Conservation (phyloP, 108 stramenopile genomes). For the Fistulifera pelliculosa region DNA sequence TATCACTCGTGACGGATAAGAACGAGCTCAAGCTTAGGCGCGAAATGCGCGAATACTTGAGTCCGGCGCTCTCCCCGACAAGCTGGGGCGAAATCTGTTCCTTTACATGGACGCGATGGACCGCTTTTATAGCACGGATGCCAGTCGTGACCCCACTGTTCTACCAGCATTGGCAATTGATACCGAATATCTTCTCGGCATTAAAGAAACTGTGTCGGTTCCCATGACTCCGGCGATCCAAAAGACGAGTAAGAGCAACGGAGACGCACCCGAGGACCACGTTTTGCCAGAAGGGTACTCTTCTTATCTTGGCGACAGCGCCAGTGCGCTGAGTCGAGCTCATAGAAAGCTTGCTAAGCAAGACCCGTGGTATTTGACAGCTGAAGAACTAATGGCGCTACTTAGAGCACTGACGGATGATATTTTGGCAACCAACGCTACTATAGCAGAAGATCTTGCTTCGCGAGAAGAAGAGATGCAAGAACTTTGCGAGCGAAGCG, state of each 20-base stretch:
- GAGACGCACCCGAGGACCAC: not conserved
- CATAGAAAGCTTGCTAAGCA: conserved; percentile 36
- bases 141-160: conserved; percentile 37
- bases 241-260: conserved; percentile 7
- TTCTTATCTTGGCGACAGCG: conserved; percentile 37
- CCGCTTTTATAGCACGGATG: conserved; percentile 51
- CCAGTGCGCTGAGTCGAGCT: conserved; percentile 25
- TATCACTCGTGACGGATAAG: not conserved
- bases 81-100: conserved; percentile 68
- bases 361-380: conserved; percentile 70
- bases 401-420: conserved; percentile 68
- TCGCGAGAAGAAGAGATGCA: conserved; percentile 45
- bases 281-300: conserved; percentile 22
- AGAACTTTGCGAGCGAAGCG: conserved; percentile 59
- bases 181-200: conserved; percentile 42
- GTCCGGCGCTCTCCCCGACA: conserved; percentile 42
- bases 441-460: conserved; percentile 42
- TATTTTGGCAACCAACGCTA: conserved; percentile 43
- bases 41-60: conserved; percentile 30
- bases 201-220: conserved; percentile 14
- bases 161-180: conserved; percentile 44
- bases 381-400: conserved; percentile 64
- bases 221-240: conserved; percentile 7
- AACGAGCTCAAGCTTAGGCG: conserved; percentile 23
- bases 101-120: conserved; percentile 77